Evolutionary conservation across 2,329 filamentous ascomycete genomes (phyloP).

Genomic region (Alternaria dauci): DNA sequence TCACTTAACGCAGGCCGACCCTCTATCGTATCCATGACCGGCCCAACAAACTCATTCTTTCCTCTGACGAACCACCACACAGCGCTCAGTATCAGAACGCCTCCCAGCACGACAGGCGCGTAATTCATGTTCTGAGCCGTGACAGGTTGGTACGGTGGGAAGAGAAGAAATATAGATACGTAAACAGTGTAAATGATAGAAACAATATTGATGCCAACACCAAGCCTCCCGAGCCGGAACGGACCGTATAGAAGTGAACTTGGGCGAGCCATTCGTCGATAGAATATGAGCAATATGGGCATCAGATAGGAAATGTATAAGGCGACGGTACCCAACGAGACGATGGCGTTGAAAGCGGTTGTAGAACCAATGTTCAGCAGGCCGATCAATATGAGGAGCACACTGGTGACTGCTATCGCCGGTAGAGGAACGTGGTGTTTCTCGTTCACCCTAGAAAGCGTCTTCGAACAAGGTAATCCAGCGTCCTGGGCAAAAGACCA

Average conservation of each 20-base stretch:
- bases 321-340: conserved; percentile 27
- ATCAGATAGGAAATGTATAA: conserved; percentile 32
- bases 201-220: conserved; percentile 21
- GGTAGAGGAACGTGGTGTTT: conserved; percentile 28
- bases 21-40: background rate
- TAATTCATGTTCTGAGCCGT: conserved; percentile 32
- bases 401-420: conserved; percentile 20
- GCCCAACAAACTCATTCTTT: background rate
- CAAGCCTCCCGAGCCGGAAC: conserved; percentile 24
- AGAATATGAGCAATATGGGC: conserved; percentile 22
- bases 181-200: conserved; percentile 25
- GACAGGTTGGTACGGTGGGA: conserved; percentile 29
- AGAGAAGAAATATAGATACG: conserved; percentile 33
- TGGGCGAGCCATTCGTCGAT: conserved; percentile 13
- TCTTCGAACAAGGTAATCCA: conserved; percentile 45
- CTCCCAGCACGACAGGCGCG: conserved; percentile 11
- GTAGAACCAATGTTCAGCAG: conserved; percentile 30
- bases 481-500: conserved; percentile 35
- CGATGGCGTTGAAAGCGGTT: conserved; percentile 30
- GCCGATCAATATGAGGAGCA: conserved; percentile 17
- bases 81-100: background rate
- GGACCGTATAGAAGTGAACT: conserved; percentile 1
- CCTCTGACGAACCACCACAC: background rate
- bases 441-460: conserved; percentile 22
- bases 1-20: background rate